Percentiles rank a stretch among this genome's conserved stretches.
phyloP scores from a whole-genome alignment of 352 stramenopile species.

The Phytophthora crassamura region DNA sequence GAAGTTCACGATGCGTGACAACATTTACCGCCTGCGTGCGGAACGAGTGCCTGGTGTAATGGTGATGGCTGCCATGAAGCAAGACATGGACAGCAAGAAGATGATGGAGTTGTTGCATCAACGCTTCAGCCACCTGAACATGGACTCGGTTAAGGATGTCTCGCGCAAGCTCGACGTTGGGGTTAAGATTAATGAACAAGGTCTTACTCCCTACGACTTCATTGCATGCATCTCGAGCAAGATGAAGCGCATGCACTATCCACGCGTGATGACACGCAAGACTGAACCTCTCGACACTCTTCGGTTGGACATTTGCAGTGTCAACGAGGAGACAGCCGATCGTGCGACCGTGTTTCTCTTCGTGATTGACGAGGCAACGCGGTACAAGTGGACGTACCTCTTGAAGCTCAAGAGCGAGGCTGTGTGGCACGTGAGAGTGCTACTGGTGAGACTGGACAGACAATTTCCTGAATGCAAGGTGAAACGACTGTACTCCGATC shows the following conservation, averaged over 20 bases:
- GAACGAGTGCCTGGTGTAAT: background rate
- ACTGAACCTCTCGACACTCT: too few relatives aligned
- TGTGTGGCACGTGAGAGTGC: background rate
- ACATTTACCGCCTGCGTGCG: slow-evolving; percentile 7
- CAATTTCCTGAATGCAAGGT: background rate
- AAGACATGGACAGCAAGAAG: background rate
- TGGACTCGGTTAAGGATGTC: background rate
- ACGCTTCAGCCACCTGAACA: slow-evolving; percentile 4
- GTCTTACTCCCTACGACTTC: background rate
- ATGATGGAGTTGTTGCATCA: background rate
- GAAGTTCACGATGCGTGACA: slow-evolving; percentile 4
- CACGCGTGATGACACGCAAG: too few relatives aligned
- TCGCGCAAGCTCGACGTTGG: background rate
- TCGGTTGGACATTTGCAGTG: background rate
- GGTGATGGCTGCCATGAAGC: background rate
- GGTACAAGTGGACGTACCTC: slow-evolving; percentile 4
- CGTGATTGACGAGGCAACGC: background rate
- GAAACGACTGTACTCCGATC: too few relatives aligned
- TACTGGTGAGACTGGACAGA: background rate
- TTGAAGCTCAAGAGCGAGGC: background rate
- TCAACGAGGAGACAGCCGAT: slow-evolving; percentile 1
- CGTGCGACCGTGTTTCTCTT: background rate
- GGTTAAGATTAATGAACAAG: slow-evolving; percentile 10
- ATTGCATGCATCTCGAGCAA: slow-evolving; percentile 1
- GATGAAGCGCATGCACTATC: background rate